Base-by-base conservation (phyloP, 2,329 filamentous ascomycete species). In the Westerdykella sp. region DNA sequence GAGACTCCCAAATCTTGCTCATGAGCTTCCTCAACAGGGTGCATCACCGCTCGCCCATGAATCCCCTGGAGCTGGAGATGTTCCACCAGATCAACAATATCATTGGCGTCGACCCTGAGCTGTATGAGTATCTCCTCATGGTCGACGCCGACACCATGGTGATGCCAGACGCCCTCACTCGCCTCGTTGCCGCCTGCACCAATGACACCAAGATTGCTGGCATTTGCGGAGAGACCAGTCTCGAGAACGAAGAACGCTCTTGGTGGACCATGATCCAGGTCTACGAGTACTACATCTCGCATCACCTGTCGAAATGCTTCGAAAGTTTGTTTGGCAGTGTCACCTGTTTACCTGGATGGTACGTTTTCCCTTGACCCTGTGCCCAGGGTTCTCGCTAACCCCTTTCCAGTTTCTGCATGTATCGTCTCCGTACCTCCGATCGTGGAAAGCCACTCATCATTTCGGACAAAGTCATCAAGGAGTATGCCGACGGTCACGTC, bases 231-330 rank as follows among this genome's bases (percentile, higher is more conserved):
- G 93, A 98, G 68, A 98, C 93, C 1, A 93, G 84, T 67, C 75
- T 98, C 59, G 87, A 96, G 65, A 98, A 98, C 60, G 91, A 96
- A 66, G 88, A 96, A 58, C 79, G 84, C 54, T 90, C 84, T 59
- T 97, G 90, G 89, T 95, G 88, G 87, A 98, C 93, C 11, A 98
- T 98, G 93, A 98, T 98, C 60, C 93, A 98, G 68, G 93, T 98
- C 52, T 98, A 98, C 72, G 93, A 98, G 68, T 98, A 98, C 75
- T 98, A 90, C 68, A 98, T 98, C 63, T 97, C 93, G 23, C 93
- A 98, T 76, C 86, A 98, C 69, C 73, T 98, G 66, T 77, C 93
- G 42, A 98, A 98, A 73, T 88, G 93, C 49, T 98, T 98, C 63
- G 93, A 98, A 67, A 96, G 89, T 47, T 80, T 98, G 47, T 98